Base-by-base conservation (phyloP, 352 stramenopile genomes). In the Pythium oligandrum region DNA sequence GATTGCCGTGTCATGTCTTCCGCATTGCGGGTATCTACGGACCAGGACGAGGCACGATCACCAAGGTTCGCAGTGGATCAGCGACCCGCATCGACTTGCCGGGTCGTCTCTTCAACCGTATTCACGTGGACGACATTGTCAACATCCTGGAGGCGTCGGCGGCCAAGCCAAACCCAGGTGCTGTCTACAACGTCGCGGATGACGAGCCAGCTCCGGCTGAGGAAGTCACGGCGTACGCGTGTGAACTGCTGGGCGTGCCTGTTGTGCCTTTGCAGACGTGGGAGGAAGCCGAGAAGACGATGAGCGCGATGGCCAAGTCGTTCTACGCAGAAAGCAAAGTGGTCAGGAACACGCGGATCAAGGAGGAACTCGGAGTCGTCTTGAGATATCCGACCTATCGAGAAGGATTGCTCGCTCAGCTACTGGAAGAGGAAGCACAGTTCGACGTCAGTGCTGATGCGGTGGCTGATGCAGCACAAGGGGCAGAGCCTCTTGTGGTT, bases 1-100 rank as follows among this genome's bases (percentile, higher is more conserved):
- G 45, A 4, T 59, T 97, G 2, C 86, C 87, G 0, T 58, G 71
- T 11, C 90, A 96, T 48, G 71, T 97, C 35, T 96, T 97, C 59
- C 88, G 90, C 33, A 87, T 97, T 44, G 89, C 85, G 6, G 90
- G 89, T 4, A 97, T 97, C 61, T 97, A 97, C 61, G 90, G 90
- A 6, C 89, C 89, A 0, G 81, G 82, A 0, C 69, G 90, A 9
- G 91, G 87, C 10, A 83, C 84, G 4, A 64, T 97, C 47, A 81
- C 79, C 7, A 92, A 86, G 42, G 73, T 96, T 43, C 79, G 81
- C 30, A 83, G 71, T 11, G 79, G 81, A 32, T 61, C 68, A 2
- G 82, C 83, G 11, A 76, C 71, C 30, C 70, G 75, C 30, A 91
- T 94, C 38, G 66, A 93, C 55, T 66, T 96, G 12, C 77, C 86